phyloP scores from a whole-genome alignment of 1,284 basidiomycete species.

The Mycosarcoma mackinlayi region DNA sequence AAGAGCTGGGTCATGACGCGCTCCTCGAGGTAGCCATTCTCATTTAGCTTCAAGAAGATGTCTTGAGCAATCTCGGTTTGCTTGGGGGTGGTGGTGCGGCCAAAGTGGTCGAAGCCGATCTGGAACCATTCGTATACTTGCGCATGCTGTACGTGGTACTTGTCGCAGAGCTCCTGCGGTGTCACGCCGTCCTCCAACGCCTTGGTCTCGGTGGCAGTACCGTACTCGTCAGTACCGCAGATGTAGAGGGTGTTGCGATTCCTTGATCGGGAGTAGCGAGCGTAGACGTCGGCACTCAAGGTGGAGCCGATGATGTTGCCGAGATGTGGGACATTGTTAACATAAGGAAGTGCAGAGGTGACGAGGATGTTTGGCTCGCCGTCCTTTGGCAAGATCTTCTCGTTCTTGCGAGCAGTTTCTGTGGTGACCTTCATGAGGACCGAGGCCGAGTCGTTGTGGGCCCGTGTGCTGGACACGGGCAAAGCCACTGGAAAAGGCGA shows the following conservation, averaged over 20 bases:
- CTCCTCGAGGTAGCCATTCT: slow-evolving; percentile 66
- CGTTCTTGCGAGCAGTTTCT: slow-evolving; percentile 45
- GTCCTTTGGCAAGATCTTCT: slow-evolving; percentile 60
- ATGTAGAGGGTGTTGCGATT: slow-evolving; percentile 76
- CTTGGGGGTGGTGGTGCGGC: slow-evolving; percentile 87
- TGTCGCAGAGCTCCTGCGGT: slow-evolving; percentile 88
- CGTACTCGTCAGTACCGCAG: slow-evolving; percentile 99
- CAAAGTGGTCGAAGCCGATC: slow-evolving; percentile 93
- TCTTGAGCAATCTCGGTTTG: slow-evolving; percentile 78
- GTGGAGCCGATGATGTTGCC: slow-evolving; percentile 98
- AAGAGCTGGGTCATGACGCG: slow-evolving; percentile 65
- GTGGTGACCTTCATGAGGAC: slow-evolving; percentile 63
- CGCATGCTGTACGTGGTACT: slow-evolving; percentile 88
- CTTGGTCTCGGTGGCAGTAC: slow-evolving; percentile 97
- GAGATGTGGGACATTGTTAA: slow-evolving; percentile 98
- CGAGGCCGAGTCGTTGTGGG: slow-evolving; percentile 39
- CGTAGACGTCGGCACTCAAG: slow-evolving; percentile 95
- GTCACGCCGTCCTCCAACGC: slow-evolving; percentile 92
- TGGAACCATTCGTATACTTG: slow-evolving; percentile 97
- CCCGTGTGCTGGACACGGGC: slow-evolving; percentile 45
- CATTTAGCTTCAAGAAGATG: slow-evolving; percentile 65
- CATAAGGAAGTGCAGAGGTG: slow-evolving; percentile 94
- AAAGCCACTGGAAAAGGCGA: slow-evolving; percentile 63
- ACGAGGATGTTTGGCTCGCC: slow-evolving; percentile 75
- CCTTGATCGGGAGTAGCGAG: slow-evolving; percentile 76